Evolutionary conservation across 768 basidiomycete species (phyloP), one percentile per base, ranked within the genome.

Genomic region (Tephrocybe sp.): DNA sequence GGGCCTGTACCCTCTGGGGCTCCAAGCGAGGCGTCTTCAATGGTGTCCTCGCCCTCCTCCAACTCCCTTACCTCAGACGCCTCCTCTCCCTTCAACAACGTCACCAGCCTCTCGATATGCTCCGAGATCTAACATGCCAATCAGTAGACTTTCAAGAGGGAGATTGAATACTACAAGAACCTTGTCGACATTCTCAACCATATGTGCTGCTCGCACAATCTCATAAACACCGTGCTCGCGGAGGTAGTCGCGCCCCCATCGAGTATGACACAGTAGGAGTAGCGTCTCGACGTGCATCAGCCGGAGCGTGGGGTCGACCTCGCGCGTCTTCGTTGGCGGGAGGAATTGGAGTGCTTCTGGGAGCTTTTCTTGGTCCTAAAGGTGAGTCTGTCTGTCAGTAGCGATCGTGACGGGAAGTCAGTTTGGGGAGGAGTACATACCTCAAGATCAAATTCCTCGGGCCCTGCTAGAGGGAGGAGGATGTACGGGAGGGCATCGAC

Each of bases 361-460:
- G 0, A 99, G 77, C 37, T 83, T 84, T 58, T 99, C 97, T 73
- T 93, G 89, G 36, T 92, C 91, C 88, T 96, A 25, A 42, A 38
- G 14, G 38, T 28, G 25, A 52, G 7, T 4, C 7, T 5, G 15
- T 4, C 7, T 20, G 36, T 41, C 26, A 38, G 45, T 15, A 28
- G 33, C 26, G n/a, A 28, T 26, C 14, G 23, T 2, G n/a, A 10
- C 30, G 34, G 14, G 15, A 9, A 10, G 34, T 5, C 15, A 14
- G 15, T 36, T n/a, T n/a, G n/a, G 34, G 23, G 46, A 23, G 1
- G 36, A 20, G 40, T 20, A 48, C 75, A 47, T 58, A 91, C 92
- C 55, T 98, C 95, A 1, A 96, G 75, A 50, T 97, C 94, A 53
- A 91, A 86, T 68, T 98, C 97, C 68, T 98, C 97, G 1, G 93